These are phyloP conservation scores for Mikania micrantha DNA, from an alignment of 129 eudicot species.

Conservation along the genomic window DNA sequence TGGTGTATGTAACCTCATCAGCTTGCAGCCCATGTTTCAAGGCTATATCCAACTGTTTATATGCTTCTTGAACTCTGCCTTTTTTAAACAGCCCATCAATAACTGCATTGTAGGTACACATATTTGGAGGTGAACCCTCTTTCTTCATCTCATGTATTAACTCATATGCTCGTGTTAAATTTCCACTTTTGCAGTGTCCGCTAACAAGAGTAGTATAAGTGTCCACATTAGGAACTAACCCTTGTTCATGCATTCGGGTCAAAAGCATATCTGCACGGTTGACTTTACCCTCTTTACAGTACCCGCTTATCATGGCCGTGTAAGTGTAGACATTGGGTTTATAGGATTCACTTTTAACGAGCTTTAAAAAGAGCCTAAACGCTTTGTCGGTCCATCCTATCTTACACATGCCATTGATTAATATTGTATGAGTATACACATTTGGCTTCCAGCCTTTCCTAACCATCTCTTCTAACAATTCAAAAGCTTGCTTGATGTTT, in stretches of 20 bases:
- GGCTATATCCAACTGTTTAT: conserved; percentile 35
- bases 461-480: conserved; percentile 87
- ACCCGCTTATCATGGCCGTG: conserved; percentile 86
- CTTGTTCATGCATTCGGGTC: conserved; percentile 70
- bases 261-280: conserved; percentile 84
- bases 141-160: conserved; percentile 49
- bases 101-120: conserved; percentile 61
- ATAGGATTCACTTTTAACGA: conserved; percentile 78
- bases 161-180: conserved; percentile 59
- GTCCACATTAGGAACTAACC: conserved; percentile 57
- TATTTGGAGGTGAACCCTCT: conserved; percentile 50
- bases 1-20: conserved; percentile 74
- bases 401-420: conserved; percentile 88
- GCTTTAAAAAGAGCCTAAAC: conserved; percentile 83
- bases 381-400: conserved; percentile 98
- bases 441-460: conserved; percentile 83
- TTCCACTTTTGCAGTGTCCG: conserved; percentile 70
- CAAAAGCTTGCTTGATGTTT: conserved; percentile 80
- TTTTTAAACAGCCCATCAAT: conserved; percentile 54
- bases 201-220: conserved; percentile 70
- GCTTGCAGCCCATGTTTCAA: conserved; percentile 39
- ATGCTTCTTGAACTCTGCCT: conserved; percentile 61
- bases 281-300: conserved; percentile 76
- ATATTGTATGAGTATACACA: conserved; percentile 73
- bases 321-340: conserved; percentile 86